Base-by-base conservation (phyloP, 1,284 basidiomycete genomes). In the Apiotrichum mycotoxinovorans region DNA sequence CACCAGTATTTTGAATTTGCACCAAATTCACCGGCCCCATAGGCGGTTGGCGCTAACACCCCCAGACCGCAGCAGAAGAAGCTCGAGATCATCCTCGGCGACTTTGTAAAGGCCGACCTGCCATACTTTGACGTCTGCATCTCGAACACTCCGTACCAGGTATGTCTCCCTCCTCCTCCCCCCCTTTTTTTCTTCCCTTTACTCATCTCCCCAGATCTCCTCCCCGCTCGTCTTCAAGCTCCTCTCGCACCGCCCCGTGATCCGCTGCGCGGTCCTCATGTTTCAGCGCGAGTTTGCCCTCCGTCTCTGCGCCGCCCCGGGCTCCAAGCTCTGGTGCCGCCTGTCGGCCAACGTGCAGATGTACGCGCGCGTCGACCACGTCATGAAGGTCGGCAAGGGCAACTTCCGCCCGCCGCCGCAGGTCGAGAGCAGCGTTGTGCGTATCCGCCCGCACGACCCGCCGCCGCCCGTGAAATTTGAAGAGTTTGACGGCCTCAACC, bases 71-170 rank as follows among this genome's bases (percentile, higher is more conserved):
- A 94, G 73, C 93, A 97, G 75, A 84, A 89, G 64, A 96, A 95
- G 73, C 84, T 98, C 1, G 90, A 96, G 64, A 87, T 98, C 65
- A 85, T 96, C 69, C 87, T 98, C 53, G 95, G 94, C 54, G 94
- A 98, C 77, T 98, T 98, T 72, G 89, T 96, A 75, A 98, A 98
- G 78, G 91, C 90, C 22, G 89, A 93, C 42, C 80, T 98, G 22
- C 95, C 95, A 4, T 98, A 95, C 79, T 98, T 98, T 69, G 95
- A 98, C 78, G 95, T 97, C 58, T 97, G 94, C 82, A 98, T 98
- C 74, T 93, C 89, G 69, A 98, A 98, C 75, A 98, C 95, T 1
- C 95, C 95, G 0, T 99, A 98, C 79, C 95, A 98, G 77, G 82
- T 82, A 18, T 47, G 75, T 68, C 20, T 10, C 14, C 23, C 22